Conservation (phyloP, 2,329 filamentous ascomycete genomes). For the Phymatotrichopsis omnivora region DNA sequence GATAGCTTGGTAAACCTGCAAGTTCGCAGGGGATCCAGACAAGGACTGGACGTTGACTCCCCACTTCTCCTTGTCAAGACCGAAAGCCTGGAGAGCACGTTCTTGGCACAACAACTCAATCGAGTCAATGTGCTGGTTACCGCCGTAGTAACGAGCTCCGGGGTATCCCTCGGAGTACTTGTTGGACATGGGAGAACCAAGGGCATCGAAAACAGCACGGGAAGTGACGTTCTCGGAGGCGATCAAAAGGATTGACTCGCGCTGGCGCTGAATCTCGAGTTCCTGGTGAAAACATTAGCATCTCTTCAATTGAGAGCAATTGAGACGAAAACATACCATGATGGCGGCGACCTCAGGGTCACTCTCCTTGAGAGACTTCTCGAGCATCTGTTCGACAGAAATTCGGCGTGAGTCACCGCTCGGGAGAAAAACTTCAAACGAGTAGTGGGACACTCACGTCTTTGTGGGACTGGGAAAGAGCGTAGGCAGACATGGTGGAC, state of each 20-base stretch:
- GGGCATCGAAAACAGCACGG: slow-evolving; percentile 91
- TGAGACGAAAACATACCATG: slow-evolving; percentile 56
- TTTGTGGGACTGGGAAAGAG: slow-evolving; percentile 47
- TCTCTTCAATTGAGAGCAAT: slow-evolving; percentile 5
- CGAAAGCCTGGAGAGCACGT: slow-evolving; percentile 85
- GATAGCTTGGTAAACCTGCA: slow-evolving; percentile 96
- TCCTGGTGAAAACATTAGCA: slow-evolving; percentile 45
- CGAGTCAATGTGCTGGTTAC: slow-evolving; percentile 96
- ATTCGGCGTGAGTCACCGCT: slow-evolving; percentile 34
- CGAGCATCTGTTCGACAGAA: slow-evolving; percentile 61
- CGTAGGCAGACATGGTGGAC: slow-evolving; percentile 41
- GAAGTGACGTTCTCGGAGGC: slow-evolving; percentile 99
- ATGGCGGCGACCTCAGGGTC: slow-evolving; percentile 93
- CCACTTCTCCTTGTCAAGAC: slow-evolving; percentile 79
- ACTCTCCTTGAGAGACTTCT: slow-evolving; percentile 82
- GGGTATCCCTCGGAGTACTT: slow-evolving; percentile 99
- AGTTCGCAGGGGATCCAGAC: slow-evolving; percentile 86
- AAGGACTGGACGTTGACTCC: slow-evolving; percentile 97
- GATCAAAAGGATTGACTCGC: slow-evolving; percentile 97
- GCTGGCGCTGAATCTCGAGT: slow-evolving; percentile 90
- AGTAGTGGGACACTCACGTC: slow-evolving; percentile 37
- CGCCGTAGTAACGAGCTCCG: slow-evolving; percentile 96
- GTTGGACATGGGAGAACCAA: slow-evolving; percentile 92
- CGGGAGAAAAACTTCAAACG: background rate
- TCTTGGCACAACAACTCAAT: slow-evolving; percentile 92